Conservation (phyloP, 352 stramenopile species). For the Pseudoperonospora humuli region DNA sequence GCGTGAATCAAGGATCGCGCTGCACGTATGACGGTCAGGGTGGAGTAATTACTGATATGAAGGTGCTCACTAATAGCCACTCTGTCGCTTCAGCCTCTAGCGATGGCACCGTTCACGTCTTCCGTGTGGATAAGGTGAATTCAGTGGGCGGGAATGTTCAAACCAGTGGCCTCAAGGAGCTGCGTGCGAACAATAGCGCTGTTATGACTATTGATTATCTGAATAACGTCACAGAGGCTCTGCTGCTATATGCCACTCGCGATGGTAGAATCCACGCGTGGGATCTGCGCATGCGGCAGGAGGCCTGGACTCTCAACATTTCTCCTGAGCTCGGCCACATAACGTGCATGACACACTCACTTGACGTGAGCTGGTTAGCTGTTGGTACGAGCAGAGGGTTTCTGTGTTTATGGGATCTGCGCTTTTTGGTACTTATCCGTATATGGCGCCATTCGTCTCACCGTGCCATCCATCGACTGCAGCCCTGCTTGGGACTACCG, state of each 20-base stretch:
- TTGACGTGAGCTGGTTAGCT: constrained; percentile 93
- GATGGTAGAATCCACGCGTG: constrained; percentile 85
- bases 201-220: constrained; percentile 94
- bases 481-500: constrained; percentile 74
- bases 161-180: constrained; percentile 57
- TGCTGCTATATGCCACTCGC: constrained; percentile 93
- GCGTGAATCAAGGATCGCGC: constrained; percentile 88
- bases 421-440: constrained; percentile 92
- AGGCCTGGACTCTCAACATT: constrained; percentile 91
- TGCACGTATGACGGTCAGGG: constrained; percentile 91
- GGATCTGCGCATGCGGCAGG: constrained; percentile 86
- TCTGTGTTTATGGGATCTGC: constrained; percentile 94
- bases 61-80: constrained; percentile 94
- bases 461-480: constrained; percentile 84
- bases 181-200: constrained; percentile 83
- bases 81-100: constrained; percentile 89
- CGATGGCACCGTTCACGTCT: constrained; percentile 92
- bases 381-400: constrained; percentile 92
- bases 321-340: constrained; percentile 93
- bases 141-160: constrained; percentile 63
- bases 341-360: constrained; percentile 91
- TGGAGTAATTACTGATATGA: constrained; percentile 89
- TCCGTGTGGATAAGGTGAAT: constrained; percentile 90
- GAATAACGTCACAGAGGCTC: constrained; percentile 90
- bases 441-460: constrained; percentile 94